Percentiles rank a stretch among this genome's conserved stretches.
phyloP scores from a whole-genome alignment of 192 early-diverging fungal species.

The Coemansia sp. region DNA sequence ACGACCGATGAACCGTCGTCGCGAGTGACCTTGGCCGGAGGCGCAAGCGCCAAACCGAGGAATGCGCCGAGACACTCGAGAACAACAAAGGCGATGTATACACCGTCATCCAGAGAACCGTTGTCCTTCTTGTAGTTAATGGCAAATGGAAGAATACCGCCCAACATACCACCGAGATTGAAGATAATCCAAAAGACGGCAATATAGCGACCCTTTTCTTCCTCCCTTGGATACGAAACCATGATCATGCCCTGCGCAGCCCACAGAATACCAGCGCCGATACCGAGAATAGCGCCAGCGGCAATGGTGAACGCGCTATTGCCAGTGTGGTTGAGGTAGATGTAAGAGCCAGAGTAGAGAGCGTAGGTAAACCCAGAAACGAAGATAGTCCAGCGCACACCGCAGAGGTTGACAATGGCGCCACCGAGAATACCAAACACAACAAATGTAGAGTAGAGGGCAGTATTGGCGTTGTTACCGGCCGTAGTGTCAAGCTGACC shows the following conservation, averaged over 20 bases:
- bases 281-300: constrained; percentile 79
- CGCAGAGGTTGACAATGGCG: constrained; percentile 77
- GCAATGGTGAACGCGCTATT: constrained; percentile 67
- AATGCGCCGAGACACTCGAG: constrained; percentile 72
- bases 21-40: constrained; percentile 67
- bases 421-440: constrained; percentile 78
- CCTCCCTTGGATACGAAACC: constrained; percentile 82
- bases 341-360: constrained; percentile 78
- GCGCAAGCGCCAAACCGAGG: constrained; percentile 64
- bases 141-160: constrained; percentile 73
- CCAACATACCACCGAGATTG: constrained; percentile 82
- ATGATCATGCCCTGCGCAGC: constrained; percentile 83
- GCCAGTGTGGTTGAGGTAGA: constrained; percentile 66
- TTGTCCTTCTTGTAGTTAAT: constrained; percentile 64
- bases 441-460: constrained; percentile 78
- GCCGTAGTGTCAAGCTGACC: constrained; percentile 64
- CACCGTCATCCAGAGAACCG: constrained; percentile 58
- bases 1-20: constrained; percentile 71
- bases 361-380: constrained; percentile 71
- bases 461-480: constrained; percentile 75
- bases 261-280: constrained; percentile 81
- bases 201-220: constrained; percentile 82
- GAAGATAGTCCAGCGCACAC: constrained; percentile 70
- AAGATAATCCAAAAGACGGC: constrained; percentile 90
- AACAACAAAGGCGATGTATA: constrained; percentile 81